phyloP scores from a whole-genome alignment of 768 basidiomycete species.

The Kwoniella sp. region DNA sequence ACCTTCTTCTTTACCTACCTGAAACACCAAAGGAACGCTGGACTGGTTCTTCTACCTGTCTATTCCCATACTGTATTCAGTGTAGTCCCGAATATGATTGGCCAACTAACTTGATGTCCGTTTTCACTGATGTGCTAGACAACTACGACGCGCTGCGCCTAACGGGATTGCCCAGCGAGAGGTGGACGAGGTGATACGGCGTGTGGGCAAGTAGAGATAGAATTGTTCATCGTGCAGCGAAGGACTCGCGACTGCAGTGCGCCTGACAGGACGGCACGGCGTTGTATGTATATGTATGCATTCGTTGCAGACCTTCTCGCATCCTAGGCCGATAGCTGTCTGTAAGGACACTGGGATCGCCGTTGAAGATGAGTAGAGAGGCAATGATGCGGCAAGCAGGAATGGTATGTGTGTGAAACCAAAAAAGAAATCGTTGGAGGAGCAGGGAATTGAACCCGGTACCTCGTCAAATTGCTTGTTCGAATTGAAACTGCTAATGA shows the following conservation, averaged over 20 bases:
- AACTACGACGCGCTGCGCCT: constrained; percentile 72
- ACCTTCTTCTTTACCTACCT: no score
- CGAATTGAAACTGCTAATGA: constrained; percentile 17
- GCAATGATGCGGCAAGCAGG: no score
- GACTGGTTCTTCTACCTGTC: no score
- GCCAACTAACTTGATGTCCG: constrained; percentile 6
- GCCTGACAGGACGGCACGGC: no score
- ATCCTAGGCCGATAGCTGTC: no score
- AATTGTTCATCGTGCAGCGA: no score
- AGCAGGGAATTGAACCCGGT: constrained; percentile 23
- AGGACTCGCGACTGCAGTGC: not conserved
- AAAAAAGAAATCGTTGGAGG: constrained; percentile 15
- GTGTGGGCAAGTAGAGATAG: constrained; percentile 35
- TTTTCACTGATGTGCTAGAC: no score
- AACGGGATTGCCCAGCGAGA: constrained; percentile 80
- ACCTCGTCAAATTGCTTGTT: constrained; percentile 18
- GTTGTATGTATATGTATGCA: not conserved
- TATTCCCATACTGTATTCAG: constrained; percentile 33
- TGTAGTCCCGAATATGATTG: constrained; percentile 12
- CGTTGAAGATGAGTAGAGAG: no score
- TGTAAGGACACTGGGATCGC: no score
- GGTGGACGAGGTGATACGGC: constrained; percentile 58
- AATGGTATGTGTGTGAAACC: not conserved
- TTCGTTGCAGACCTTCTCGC: no score
- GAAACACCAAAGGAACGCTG: no score